Conservation (phyloP, 2,329 filamentous ascomycete species). For the Rasamsonia emersonii region DNA sequence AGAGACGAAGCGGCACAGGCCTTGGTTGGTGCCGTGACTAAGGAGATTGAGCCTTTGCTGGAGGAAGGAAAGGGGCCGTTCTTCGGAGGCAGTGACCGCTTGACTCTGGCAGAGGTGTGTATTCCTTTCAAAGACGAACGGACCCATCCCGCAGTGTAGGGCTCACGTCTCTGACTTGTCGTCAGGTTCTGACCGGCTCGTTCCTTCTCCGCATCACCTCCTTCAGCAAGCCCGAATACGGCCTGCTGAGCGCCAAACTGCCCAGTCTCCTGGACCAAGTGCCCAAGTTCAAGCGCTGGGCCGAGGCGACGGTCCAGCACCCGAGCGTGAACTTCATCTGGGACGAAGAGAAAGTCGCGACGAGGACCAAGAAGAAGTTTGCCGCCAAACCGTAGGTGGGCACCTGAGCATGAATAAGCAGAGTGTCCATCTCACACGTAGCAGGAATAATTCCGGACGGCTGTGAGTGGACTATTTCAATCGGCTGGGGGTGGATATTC, state of each 20-base stretch:
- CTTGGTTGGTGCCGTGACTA: slow-evolving; percentile 49
- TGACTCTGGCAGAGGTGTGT: slow-evolving; percentile 67
- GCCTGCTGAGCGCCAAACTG: slow-evolving; percentile 41
- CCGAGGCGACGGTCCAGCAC: slow-evolving; percentile 49
- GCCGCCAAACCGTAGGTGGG: slow-evolving; percentile 11
- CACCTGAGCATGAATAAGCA: too few species aligned
- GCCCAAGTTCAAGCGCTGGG: slow-evolving; percentile 64
- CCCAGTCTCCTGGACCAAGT: slow-evolving; percentile 41
- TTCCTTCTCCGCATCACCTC: slow-evolving; percentile 56
- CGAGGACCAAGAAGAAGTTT: slow-evolving; percentile 36
- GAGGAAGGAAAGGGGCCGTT: slow-evolving; percentile 44
- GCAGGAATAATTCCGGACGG: too few species aligned
- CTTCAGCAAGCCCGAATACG: slow-evolving; percentile 46
- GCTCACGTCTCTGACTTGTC: slow-evolving; percentile 10
- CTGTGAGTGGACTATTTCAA: too few species aligned
- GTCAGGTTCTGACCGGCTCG: slow-evolving; percentile 54
- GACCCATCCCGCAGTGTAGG: background rate
- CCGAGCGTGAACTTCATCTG: slow-evolving; percentile 60
- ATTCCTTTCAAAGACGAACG: slow-evolving; percentile 1
- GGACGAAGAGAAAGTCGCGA: slow-evolving; percentile 43
- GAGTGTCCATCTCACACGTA: too few species aligned
- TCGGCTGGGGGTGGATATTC: too few species aligned
- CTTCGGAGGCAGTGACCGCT: slow-evolving; percentile 53
- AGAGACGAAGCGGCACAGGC: slow-evolving; percentile 41
- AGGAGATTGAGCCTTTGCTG: slow-evolving; percentile 67